These are phyloP conservation scores for Bothriochloa decipiens DNA, from an alignment of 176 grass and related monocot genomes.

Conservation along the genomic window DNA sequence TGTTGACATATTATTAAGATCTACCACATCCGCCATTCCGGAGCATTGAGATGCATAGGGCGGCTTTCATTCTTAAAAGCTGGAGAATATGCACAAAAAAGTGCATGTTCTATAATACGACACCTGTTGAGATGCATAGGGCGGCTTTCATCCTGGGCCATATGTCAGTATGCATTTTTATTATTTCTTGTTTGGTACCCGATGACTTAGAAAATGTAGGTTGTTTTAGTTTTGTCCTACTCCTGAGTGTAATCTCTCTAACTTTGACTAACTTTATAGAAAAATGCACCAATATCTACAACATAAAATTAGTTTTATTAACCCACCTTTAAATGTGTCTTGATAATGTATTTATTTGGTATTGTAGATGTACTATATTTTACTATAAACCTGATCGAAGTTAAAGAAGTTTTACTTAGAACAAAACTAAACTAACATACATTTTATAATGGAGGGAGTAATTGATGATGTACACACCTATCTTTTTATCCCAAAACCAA, in stretches of 20 bases:
- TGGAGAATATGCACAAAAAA: neutral
- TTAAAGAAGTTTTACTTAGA: neutral
- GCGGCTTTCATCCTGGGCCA: neutral
- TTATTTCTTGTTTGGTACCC: neutral
- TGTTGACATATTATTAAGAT: neutral
- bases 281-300: neutral
- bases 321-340: neutral
- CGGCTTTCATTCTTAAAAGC: slow-evolving; percentile 3
- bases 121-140: neutral
- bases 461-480: neutral
- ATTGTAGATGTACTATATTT: neutral
- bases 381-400: neutral
- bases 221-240: neutral
- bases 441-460: neutral
- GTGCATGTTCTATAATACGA: neutral
- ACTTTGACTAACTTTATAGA: neutral
- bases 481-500: neutral
- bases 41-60: neutral
- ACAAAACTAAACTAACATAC: neutral
- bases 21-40: neutral
- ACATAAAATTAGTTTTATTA: neutral
- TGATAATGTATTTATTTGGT: neutral
- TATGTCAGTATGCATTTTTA: neutral
- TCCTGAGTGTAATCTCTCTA: neutral
- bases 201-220: neutral